Percentiles rank a stretch among this genome's conserved stretches.
These are phyloP conservation scores for Extremus antarcticus DNA, from an alignment of 495 filamentous ascomycete species.

Conservation along the genomic window DNA sequence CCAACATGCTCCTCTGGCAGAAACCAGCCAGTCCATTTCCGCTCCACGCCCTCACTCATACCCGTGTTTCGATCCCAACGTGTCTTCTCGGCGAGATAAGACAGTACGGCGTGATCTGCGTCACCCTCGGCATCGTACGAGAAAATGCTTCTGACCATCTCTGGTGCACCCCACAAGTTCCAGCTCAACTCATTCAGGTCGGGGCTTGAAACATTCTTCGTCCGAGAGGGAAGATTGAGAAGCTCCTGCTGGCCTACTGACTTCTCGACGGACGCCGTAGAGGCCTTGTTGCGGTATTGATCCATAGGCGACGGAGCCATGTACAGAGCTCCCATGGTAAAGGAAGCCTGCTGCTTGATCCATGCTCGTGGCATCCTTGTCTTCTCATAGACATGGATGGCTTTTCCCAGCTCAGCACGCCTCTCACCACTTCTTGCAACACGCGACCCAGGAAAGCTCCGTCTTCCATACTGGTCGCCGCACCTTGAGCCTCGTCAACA, in stretches of 20 bases:
- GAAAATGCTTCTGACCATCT: constrained; percentile 11
- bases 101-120: constrained; percentile 8
- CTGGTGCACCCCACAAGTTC: constrained; percentile 17
- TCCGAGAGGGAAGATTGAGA: not conserved
- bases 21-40: not conserved
- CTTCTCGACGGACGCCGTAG: not conserved
- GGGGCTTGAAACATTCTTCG: not conserved
- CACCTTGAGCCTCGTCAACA: constrained; percentile 3
- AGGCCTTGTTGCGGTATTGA: not conserved
- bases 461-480: not conserved
- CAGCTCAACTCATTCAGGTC: not conserved
- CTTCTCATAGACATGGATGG: not conserved
- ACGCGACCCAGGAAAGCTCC: not conserved
- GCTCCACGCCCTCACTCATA: not conserved
- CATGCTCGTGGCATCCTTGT: not conserved
- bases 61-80: constrained; percentile 2
- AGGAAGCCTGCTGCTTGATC: not conserved
- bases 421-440: not conserved
- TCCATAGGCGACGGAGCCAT: not conserved
- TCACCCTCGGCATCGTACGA: constrained; percentile 20
- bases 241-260: constrained; percentile 25
- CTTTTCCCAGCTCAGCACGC: not conserved
- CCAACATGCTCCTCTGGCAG: constrained; percentile 17
- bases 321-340: not conserved
- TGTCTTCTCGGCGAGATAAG: constrained; percentile 14